phyloP scores from a whole-genome alignment of 768 basidiomycete species.

The Mycena galopus region DNA sequence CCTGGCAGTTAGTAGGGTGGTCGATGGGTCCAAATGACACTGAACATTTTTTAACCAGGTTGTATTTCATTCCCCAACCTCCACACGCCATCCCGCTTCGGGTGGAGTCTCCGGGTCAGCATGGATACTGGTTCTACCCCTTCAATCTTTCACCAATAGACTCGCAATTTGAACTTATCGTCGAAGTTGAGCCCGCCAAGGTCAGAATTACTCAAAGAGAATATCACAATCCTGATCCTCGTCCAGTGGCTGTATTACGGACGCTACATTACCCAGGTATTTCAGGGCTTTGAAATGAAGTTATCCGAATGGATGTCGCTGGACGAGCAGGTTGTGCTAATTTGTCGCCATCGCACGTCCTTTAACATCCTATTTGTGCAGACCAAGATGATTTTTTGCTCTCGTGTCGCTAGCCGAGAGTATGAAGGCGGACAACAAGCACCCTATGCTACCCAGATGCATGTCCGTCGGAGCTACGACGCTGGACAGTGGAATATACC shows the following conservation, averaged over 20 bases:
- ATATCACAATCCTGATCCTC: neutral
- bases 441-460: slow-evolving; percentile 21
- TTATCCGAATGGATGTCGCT: slow-evolving; percentile 48
- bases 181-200: slow-evolving; percentile 40
- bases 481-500: slow-evolving; percentile 42
- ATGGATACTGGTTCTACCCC: slow-evolving; percentile 50
- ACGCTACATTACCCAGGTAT: slow-evolving; percentile 35
- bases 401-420: slow-evolving; percentile 34
- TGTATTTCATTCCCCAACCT: slow-evolving; percentile 45
- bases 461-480: slow-evolving; percentile 42
- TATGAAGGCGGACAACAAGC: slow-evolving; percentile 3
- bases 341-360: neutral
- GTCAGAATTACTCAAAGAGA: slow-evolving; percentile 24
- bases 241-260: slow-evolving; percentile 47
- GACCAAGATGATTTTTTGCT: slow-evolving; percentile 40
- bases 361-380: slow-evolving; percentile 2
- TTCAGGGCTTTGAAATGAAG: slow-evolving; percentile 43
- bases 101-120: slow-evolving; percentile 39
- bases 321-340: slow-evolving; percentile 43
- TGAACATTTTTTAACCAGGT: slow-evolving; percentile 21
- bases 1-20: slow-evolving; percentile 11
- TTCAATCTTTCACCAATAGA: slow-evolving; percentile 26
- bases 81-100: slow-evolving; percentile 45
- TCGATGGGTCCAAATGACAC: neutral
- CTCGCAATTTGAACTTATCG: slow-evolving; percentile 43